These are phyloP conservation scores for Ceratocystis ficicola DNA, from an alignment of 2,329 filamentous ascomycete genomes.

Conservation along the genomic window DNA sequence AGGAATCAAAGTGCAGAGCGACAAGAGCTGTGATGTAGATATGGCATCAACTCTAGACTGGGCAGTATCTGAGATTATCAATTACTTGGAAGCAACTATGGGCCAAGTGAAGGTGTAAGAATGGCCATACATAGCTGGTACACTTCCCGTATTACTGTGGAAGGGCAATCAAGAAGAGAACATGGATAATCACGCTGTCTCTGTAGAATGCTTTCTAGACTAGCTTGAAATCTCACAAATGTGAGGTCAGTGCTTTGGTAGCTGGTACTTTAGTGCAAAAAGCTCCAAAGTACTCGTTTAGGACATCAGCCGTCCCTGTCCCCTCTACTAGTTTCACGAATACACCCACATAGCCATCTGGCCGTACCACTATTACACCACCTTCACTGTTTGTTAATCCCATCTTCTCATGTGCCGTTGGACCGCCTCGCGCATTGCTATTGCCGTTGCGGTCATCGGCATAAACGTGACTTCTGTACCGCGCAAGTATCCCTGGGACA, in stretches of 20 bases:
- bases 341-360: constrained; percentile 76
- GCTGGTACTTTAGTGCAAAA: not conserved
- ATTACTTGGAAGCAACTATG: not conserved
- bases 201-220: not conserved
- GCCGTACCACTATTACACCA: constrained; percentile 70
- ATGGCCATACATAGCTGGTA: no score
- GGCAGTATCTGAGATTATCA: constrained; percentile 52
- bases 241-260: not conserved
- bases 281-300: constrained; percentile 65
- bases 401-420: constrained; percentile 69
- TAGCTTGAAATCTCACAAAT: not conserved
- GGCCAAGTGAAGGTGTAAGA: no score
- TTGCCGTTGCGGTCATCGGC: constrained; percentile 56
- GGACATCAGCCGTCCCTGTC: constrained; percentile 61
- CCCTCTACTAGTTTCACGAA: constrained; percentile 65
- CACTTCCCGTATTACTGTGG: no score
- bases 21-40: constrained; percentile 38
- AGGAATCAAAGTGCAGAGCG: constrained; percentile 40
- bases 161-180: not conserved
- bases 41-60: constrained; percentile 54
- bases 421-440: constrained; percentile 42
- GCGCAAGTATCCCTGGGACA: constrained; percentile 56
- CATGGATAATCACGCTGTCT: not conserved
- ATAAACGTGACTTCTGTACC: constrained; percentile 74
- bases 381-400: constrained; percentile 62